Base-by-base conservation (phyloP, 768 basidiomycete species). In the Hygrophorus pudorinus region DNA sequence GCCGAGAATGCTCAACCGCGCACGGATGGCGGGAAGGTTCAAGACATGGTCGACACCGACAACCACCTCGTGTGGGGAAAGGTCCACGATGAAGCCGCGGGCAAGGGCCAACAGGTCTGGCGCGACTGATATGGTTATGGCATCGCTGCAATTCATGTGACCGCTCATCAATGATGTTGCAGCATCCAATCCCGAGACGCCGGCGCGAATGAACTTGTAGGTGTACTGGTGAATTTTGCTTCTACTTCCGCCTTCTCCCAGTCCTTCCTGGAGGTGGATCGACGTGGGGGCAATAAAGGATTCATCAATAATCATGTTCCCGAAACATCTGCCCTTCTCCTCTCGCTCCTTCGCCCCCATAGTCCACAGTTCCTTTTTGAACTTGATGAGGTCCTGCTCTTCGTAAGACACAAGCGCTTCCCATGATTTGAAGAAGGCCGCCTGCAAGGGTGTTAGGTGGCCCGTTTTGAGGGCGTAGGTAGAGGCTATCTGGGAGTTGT, bases 291-390 rank as follows among this genome's bases (percentile, higher is more conserved):
- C 38, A 4, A 52, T 45, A n/a, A 57, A 56, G 36, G 48, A 51
- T 9, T 47, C 48, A 49, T 79, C 76, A 30, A 96, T 60, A 28
- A 78, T 57, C 94, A 98, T 93, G 37, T 74, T 66, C 31, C 74
- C 68, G 52, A 97, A 87, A 56, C 92, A 96, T 50, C 92, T 70
- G 2, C 96, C 96, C 33, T 74, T 76, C 44, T 65, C 72, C 60
- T 91, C 87, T 44, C 96, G 73, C 53, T 92, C 81, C 13, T 60
- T 65, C 0, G 90, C 89, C 5, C 75, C 74, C 73, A 94, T 77
- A 0, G 87, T 92, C 96, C 96, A 99, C 7, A 98, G 67, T 54
- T 99, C 93, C 51, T 85, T 87, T 58, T 79, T 79, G 65, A 89
- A 92, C 14, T 86, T 73, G 8, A 82, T 64, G 11, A 86, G 66